Evolutionary conservation across 1,139 yeast species (phyloP).

Genomic region (Saccharomycopsis crataegensis): DNA sequence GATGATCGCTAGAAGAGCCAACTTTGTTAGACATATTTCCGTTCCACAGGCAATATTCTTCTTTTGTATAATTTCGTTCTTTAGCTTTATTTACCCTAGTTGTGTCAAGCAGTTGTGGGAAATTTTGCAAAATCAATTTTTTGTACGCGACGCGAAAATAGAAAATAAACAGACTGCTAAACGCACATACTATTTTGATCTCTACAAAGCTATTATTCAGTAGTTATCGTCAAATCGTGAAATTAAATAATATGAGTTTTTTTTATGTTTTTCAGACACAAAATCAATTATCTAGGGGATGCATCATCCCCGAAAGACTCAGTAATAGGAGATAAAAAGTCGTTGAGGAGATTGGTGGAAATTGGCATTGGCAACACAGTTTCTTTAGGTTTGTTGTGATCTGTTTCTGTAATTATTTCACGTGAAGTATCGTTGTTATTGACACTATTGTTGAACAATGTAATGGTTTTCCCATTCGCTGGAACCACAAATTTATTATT

Average conservation of each 20-base stretch:
- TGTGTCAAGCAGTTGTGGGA: no score
- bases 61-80: not conserved
- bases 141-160: no score
- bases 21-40: not conserved
- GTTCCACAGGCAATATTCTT: no score
- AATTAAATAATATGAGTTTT: no score
- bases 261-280: no score
- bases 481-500: slow-evolving; percentile 44
- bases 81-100: not conserved
- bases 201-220: no score
- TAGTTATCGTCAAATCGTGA: no score
- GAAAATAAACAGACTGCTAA: no score
- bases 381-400: no score
- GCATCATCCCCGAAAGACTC: slow-evolving; percentile 9
- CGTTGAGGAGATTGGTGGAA: not conserved
- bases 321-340: slow-evolving; percentile 15
- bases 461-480: slow-evolving; percentile 42
- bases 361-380: not conserved
- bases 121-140: no score
- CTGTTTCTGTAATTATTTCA: not conserved
- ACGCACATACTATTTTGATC: no score
- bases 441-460: slow-evolving; percentile 36
- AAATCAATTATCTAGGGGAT: not conserved
- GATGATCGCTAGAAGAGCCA: slow-evolving; percentile 20
- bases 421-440: not conserved